phyloP scores from a whole-genome alignment of 768 basidiomycete species.

The Phlegmacium glaucopus region DNA sequence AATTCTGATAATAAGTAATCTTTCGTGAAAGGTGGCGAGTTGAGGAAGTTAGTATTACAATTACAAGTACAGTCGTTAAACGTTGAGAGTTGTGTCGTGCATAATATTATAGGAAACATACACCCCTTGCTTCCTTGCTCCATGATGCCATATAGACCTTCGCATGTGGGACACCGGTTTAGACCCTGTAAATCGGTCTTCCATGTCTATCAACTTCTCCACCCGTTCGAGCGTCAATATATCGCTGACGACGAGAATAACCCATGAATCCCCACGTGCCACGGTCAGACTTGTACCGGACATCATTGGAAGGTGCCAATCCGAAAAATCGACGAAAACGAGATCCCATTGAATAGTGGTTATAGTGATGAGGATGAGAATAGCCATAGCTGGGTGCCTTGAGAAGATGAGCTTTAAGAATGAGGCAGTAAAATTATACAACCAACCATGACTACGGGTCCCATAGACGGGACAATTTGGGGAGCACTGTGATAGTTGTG shows the following conservation, averaged over 20 bases:
- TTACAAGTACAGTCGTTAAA: no score
- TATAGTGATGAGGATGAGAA: slow-evolving; percentile 20
- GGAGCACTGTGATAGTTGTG: slow-evolving; percentile 23
- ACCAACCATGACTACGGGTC: slow-evolving; percentile 26
- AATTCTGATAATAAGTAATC: no score
- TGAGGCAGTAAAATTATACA: not conserved
- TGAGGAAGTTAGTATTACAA: no score
- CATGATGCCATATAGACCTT: slow-evolving; percentile 1
- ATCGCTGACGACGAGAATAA: slow-evolving; percentile 44
- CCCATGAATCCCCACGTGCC: slow-evolving; percentile 57
- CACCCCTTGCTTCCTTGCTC: not conserved
- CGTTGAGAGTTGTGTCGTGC: no score
- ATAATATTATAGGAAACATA: no score
- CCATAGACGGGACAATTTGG: slow-evolving; percentile 19
- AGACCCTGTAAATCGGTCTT: slow-evolving; percentile 48
- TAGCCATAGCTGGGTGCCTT: slow-evolving; percentile 10
- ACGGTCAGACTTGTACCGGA: slow-evolving; percentile 41
- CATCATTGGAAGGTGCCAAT: slow-evolving; percentile 36
- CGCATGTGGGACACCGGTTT: slow-evolving; percentile 15
- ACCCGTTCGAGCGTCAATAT: slow-evolving; percentile 47
- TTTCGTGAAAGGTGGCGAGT: no score
- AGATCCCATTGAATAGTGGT: slow-evolving; percentile 36
- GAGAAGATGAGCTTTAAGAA: slow-evolving; percentile 1
- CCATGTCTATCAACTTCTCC: slow-evolving; percentile 55
- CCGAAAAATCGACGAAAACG: slow-evolving; percentile 55